phyloP scores from a whole-genome alignment of 306 rosid species.

The Mimosa pudica region DNA sequence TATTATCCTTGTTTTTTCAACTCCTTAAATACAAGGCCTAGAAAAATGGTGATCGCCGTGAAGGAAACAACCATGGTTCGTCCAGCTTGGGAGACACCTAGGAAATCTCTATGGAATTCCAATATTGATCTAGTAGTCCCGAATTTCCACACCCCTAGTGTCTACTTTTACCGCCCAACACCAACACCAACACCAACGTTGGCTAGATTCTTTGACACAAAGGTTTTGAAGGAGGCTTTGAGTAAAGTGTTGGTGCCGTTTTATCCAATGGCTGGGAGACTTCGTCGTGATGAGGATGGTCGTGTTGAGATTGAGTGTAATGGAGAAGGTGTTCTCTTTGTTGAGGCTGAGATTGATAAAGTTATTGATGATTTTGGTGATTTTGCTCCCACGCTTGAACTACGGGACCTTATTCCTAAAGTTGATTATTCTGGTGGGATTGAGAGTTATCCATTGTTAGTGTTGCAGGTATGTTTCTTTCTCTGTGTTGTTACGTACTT shows the following conservation, averaged over 20 bases:
- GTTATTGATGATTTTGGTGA: not conserved
- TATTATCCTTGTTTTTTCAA: no score
- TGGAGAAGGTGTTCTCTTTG: not conserved
- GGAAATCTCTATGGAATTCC: not conserved
- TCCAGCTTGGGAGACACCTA: not conserved
- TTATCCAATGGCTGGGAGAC: slow-evolving; percentile 2
- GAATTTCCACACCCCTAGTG: not conserved
- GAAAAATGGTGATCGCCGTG: not conserved
- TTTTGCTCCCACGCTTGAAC: not conserved
- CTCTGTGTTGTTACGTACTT: not conserved
- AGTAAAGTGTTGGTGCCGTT: not conserved
- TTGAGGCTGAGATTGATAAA: not conserved
- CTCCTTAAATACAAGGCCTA: not conserved
- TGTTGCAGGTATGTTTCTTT: not conserved
- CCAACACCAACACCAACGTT: no score
- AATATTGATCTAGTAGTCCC: not conserved
- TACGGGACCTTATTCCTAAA: not conserved
- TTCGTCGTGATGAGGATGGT: not conserved
- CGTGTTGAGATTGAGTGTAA: not conserved
- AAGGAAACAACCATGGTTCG: not conserved
- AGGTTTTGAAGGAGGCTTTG: not conserved
- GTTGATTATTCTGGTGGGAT: not conserved
- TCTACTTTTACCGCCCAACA: not conserved
- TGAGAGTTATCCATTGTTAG: not conserved
- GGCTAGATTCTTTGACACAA: not conserved